Percentiles rank a stretch among this genome's conserved stretches.
These are phyloP conservation scores for Ganoderma boninense DNA, from an alignment of 1,284 basidiomycete genomes.

Conservation along the genomic window DNA sequence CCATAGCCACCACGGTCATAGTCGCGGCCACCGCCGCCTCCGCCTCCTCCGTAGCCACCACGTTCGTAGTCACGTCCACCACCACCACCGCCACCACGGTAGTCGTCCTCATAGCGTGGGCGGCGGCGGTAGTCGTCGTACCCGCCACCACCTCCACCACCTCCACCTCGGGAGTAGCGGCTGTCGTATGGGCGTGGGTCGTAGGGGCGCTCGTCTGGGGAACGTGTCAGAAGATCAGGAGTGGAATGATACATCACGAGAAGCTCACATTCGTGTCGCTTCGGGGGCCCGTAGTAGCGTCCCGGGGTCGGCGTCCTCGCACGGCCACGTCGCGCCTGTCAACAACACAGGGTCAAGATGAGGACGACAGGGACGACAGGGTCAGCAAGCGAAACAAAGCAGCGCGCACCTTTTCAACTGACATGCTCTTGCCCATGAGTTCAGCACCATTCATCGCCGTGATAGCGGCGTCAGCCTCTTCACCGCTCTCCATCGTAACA, in stretches of 20 bases:
- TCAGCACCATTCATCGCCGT: conserved; percentile 85
- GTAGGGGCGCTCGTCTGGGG: conserved; percentile 74
- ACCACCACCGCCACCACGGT: conserved; percentile 28
- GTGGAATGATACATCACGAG: neutral
- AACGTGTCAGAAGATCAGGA: conserved; percentile 1
- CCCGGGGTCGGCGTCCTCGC: conserved; percentile 96
- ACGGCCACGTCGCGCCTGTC: conserved; percentile 90
- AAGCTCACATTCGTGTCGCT: conserved; percentile 67
- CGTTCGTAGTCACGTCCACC: conserved; percentile 53
- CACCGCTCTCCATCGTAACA: conserved; percentile 90
- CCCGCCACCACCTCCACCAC: conserved; percentile 39
- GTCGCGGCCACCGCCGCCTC: conserved; percentile 39
- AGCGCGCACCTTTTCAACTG: conserved; percentile 83
- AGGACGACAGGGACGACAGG: too few relatives aligned
- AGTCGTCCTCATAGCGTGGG: conserved; percentile 34
- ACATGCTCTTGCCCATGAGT: conserved; percentile 86
- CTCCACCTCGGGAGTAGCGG: conserved; percentile 68
- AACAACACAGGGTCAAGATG: conserved; percentile 23
- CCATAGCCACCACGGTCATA: conserved; percentile 51
- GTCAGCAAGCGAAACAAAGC: neutral
- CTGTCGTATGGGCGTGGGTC: conserved; percentile 85
- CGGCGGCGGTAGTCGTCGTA: conserved; percentile 42
- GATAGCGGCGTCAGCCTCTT: conserved; percentile 92
- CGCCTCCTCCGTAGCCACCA: conserved; percentile 31
- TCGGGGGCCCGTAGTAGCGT: conserved; percentile 92